Percentiles rank a stretch among this genome's conserved stretches.
Evolutionary conservation across 2,329 filamentous ascomycete species (phyloP).

Genomic region (Fusarium marasasianum): DNA sequence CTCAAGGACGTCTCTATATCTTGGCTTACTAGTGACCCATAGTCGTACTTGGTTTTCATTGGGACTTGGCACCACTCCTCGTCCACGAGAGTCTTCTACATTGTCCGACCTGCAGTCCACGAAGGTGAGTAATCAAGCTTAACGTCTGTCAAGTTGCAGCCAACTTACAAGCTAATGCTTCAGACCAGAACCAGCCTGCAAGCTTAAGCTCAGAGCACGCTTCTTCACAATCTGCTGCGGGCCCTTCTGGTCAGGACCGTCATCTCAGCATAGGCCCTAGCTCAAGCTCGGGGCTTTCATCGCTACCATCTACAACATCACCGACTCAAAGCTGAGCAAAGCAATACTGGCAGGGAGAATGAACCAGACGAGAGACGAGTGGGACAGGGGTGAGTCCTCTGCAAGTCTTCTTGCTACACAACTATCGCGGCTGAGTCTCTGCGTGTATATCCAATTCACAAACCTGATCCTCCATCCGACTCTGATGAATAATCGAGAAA

Average conservation of each 20-base stretch:
- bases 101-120: not conserved
- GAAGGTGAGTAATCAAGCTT: not conserved
- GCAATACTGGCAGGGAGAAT: not conserved
- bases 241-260: not conserved
- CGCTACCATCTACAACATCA: too few species aligned
- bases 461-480: not conserved
- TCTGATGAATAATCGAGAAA: not conserved
- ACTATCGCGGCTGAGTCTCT: not conserved
- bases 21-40: not conserved
- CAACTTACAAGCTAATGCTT: too few species aligned
- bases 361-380: not conserved
- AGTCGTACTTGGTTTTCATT: not conserved
- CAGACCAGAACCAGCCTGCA: not conserved
- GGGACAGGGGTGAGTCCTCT: not conserved
- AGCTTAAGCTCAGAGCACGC: not conserved
- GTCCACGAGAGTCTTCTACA: too few species aligned
- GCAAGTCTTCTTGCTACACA: not conserved
- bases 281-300: not conserved
- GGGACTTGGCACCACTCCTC: not conserved
- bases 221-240: not conserved
- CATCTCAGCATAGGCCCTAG: not conserved
- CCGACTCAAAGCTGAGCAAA: not conserved
- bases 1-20: not conserved
- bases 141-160: not conserved
- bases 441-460: not conserved